phyloP scores from a whole-genome alignment of 2,329 filamentous ascomycete species.

The Cadophora sp. region DNA sequence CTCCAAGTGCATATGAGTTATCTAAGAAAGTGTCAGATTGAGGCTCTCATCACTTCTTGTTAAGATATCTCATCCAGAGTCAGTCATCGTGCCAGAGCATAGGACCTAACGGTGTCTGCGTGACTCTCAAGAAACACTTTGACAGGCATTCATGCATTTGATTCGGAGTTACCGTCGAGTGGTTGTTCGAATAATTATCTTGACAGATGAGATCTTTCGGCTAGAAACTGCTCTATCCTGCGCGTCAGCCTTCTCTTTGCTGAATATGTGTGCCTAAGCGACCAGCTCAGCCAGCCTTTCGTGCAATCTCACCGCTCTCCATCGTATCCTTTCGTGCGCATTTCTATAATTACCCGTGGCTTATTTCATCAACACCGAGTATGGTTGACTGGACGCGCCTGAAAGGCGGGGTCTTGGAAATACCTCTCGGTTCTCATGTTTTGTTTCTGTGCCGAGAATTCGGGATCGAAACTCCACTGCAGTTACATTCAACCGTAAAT shows the following conservation, averaged over 20 bases:
- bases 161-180: not conserved
- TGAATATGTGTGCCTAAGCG: not conserved
- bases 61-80: too few relatives aligned
- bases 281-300: not conserved
- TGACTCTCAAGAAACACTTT: too few relatives aligned
- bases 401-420: not conserved
- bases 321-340: not conserved
- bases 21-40: too few relatives aligned
- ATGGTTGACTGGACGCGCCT: not conserved
- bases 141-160: too few relatives aligned
- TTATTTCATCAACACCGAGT: conserved; percentile 2
- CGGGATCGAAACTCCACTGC: not conserved
- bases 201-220: too few relatives aligned
- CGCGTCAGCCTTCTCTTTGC: not conserved
- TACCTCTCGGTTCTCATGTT: not conserved
- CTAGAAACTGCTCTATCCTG: not conserved
- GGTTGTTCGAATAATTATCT: not conserved
- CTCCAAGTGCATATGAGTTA: too few relatives aligned
- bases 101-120: too few relatives aligned
- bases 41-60: too few relatives aligned
- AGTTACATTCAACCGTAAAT: conserved; percentile 1
- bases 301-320: not conserved
- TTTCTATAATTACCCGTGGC: not conserved
- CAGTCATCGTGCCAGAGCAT: too few relatives aligned
- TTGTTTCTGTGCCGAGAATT: not conserved